phyloP scores from a whole-genome alignment of 768 basidiomycete genomes.

The Boletus rubropictus region DNA sequence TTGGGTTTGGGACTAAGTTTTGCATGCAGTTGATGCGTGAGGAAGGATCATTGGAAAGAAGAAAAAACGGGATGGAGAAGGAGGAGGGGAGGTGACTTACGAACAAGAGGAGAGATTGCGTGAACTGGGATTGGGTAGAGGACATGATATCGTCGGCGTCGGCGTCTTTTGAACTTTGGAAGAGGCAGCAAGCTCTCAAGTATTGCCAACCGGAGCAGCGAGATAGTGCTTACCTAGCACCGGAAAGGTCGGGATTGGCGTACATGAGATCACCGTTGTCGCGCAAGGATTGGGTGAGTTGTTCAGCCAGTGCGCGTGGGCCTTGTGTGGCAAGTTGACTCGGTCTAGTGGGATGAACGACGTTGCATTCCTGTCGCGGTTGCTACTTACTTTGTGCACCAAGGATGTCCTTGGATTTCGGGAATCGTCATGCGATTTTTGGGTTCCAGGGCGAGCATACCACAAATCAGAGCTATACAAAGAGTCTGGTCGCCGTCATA shows the following conservation, averaged over 20 bases:
- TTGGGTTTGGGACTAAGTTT: slow-evolving; percentile 73
- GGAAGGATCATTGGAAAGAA: background rate
- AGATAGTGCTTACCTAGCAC: slow-evolving; percentile 26
- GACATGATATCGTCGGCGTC: slow-evolving; percentile 62
- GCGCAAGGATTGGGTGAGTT: slow-evolving; percentile 63
- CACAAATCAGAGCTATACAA: slow-evolving; percentile 62
- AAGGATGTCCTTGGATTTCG: slow-evolving; percentile 56
- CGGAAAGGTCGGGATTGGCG: slow-evolving; percentile 50
- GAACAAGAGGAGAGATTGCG: slow-evolving; percentile 75
- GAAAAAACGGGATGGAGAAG: no score
- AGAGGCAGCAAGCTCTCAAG: background rate
- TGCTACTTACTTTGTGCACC: slow-evolving; percentile 59
- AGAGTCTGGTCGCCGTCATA: background rate
- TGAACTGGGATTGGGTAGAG: slow-evolving; percentile 66
- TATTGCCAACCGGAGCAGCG: background rate
- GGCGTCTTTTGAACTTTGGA: slow-evolving; percentile 33
- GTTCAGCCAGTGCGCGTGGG: slow-evolving; percentile 54
- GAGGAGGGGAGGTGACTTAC: slow-evolving; percentile 37
- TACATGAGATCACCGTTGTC: slow-evolving; percentile 70
- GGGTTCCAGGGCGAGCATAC: slow-evolving; percentile 71
- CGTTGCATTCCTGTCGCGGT: no score
- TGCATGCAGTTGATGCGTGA: background rate
- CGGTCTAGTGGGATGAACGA: slow-evolving; percentile 37
- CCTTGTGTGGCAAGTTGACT: slow-evolving; percentile 61
- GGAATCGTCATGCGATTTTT: slow-evolving; percentile 57